Percentiles rank a stretch among this genome's conserved stretches.
Conservation (phyloP, 257 asterid genomes). For the Apocynum venetum region DNA sequence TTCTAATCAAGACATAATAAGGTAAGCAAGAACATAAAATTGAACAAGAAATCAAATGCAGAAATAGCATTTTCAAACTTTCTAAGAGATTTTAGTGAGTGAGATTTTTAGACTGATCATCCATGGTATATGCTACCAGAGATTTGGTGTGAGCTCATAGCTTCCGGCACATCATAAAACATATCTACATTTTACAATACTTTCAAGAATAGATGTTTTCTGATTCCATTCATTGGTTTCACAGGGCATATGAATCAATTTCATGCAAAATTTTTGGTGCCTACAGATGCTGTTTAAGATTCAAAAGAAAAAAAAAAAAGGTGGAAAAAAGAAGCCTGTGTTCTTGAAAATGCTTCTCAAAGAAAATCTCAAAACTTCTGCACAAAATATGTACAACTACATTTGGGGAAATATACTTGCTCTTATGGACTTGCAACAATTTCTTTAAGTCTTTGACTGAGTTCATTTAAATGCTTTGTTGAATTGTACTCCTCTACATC, state of each 20-base stretch:
- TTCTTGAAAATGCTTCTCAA: neutral
- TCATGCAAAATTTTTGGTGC: neutral
- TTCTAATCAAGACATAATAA: too few relatives aligned
- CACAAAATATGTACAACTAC: slow-evolving; percentile 1
- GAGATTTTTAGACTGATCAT: too few relatives aligned
- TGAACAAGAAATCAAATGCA: neutral
- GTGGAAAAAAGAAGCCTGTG: neutral
- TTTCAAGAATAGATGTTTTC: neutral
- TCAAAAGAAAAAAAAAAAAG: too few relatives aligned
- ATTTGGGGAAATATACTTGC: neutral
- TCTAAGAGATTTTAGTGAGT: too few relatives aligned
- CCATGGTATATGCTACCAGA: too few relatives aligned
- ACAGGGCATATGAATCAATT: slow-evolving; percentile 5
- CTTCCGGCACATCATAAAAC: too few relatives aligned
- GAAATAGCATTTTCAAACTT: neutral
- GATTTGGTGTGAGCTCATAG: too few relatives aligned
- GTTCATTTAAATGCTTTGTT: slow-evolving; percentile 36
- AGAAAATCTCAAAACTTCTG: neutral
- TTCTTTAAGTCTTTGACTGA: slow-evolving; percentile 15
- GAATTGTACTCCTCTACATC: slow-evolving; percentile 47
- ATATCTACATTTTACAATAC: neutral
- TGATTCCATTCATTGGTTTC: neutral
- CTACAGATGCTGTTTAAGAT: slow-evolving; percentile 10
- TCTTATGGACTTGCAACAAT: slow-evolving; percentile 19
- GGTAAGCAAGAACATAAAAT: neutral